Conservation (phyloP, 495 filamentous ascomycete species). For the Aspergillus egyptiacus region DNA sequence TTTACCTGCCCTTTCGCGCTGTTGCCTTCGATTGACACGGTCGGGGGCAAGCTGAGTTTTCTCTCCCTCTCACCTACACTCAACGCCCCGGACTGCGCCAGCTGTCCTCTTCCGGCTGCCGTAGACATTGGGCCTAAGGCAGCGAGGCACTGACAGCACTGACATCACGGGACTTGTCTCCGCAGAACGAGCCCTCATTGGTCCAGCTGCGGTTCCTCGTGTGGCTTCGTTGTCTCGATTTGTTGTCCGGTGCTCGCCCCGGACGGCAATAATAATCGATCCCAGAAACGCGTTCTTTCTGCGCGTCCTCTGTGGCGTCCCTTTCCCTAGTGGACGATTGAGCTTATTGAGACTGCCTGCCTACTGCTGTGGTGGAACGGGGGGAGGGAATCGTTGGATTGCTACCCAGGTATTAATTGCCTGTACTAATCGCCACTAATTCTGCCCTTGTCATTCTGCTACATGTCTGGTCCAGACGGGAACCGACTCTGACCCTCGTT, state of each 20-base stretch:
- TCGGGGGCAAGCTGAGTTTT: slow-evolving; percentile 15
- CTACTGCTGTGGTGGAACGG: slow-evolving; percentile 9
- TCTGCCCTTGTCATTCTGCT: background rate
- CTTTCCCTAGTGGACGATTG: background rate
- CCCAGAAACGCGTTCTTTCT: slow-evolving; percentile 9
- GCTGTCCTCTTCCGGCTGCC: slow-evolving; percentile 7
- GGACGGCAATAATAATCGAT: slow-evolving; percentile 3
- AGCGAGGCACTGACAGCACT: slow-evolving; percentile 5
- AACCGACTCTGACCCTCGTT: slow-evolving; percentile 2
- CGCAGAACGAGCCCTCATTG: slow-evolving; percentile 1
- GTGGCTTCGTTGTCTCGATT: background rate
- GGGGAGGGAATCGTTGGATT: background rate
- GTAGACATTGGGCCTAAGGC: slow-evolving; percentile 15
- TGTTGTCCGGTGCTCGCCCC: background rate
- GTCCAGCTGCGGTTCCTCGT: background rate
- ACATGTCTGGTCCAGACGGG: slow-evolving; percentile 5
- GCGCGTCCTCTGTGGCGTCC: slow-evolving; percentile 10
- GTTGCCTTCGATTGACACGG: slow-evolving; percentile 13
- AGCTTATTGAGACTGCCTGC: background rate
- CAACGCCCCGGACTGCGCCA: slow-evolving; percentile 7
- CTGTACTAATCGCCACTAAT: slow-evolving; percentile 1
- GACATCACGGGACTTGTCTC: slow-evolving; percentile 3
- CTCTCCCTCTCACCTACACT: background rate
- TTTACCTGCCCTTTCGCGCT: slow-evolving; percentile 3
- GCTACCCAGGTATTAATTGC: background rate